Evolutionary conservation across 2,329 filamentous ascomycete species (phyloP).

Genomic region (Magnaporthales sp.): DNA sequence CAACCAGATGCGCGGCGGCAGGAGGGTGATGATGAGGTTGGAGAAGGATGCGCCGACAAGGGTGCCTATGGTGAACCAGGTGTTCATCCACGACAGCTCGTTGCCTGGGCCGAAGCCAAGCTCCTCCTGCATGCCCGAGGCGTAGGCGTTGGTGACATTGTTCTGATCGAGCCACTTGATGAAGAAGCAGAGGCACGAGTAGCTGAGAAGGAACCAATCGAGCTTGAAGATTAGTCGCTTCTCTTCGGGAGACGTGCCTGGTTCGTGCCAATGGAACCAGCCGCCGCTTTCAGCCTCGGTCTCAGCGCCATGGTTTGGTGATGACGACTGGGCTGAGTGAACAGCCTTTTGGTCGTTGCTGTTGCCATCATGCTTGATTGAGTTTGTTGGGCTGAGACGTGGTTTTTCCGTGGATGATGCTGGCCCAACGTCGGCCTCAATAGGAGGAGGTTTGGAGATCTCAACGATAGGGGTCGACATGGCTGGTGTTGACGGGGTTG

Average conservation of each 20-base stretch:
- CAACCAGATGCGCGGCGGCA: constrained; percentile 33
- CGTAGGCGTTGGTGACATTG: constrained; percentile 39
- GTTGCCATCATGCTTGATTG: no score
- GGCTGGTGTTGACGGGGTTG: no score
- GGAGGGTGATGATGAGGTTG: constrained; percentile 33
- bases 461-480: no score
- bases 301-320: no score
- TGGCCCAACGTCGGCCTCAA: no score
- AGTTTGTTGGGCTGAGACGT: no score
- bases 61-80: constrained; percentile 36
- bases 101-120: constrained; percentile 31
- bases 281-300: neutral
- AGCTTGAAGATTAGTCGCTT: constrained; percentile 38
- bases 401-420: no score
- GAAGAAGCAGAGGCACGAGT: constrained; percentile 35
- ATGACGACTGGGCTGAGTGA: no score
- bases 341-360: no score
- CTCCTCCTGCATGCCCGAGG: constrained; percentile 36
- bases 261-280: constrained; percentile 34
- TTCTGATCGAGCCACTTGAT: constrained; percentile 36
- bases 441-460: no score
- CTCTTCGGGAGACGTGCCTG: constrained; percentile 29
- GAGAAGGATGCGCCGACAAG: constrained; percentile 35
- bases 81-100: constrained; percentile 33
- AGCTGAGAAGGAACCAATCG: constrained; percentile 34